Evolutionary conservation across 441 rosid genomes (phyloP).

Genomic region (Theobroma grandiflorum): DNA sequence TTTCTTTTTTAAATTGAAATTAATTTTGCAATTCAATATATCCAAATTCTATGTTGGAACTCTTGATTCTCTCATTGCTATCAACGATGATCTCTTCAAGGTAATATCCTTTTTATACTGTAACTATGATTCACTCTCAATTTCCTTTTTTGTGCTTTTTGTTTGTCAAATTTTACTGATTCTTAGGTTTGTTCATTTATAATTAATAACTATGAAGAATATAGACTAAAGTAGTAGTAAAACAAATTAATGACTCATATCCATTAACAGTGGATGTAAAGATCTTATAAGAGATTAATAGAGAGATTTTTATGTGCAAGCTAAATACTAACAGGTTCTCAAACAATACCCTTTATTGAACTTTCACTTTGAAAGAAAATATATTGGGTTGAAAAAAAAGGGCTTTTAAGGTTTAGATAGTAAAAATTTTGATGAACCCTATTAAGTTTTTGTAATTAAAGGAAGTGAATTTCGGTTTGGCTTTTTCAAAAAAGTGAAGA

Average conservation of each 20-base stretch:
- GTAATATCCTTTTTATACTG: conserved; percentile 39
- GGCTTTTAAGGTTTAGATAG: neutral
- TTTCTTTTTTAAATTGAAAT: neutral
- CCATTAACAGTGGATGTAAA: too few species aligned
- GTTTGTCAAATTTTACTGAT: neutral
- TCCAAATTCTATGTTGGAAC: conserved; percentile 99
- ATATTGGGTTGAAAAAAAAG: neutral
- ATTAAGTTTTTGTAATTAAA: neutral
- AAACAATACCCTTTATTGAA: too few species aligned
- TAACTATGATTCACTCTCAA: neutral
- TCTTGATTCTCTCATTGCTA: conserved; percentile 92
- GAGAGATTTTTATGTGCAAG: too few species aligned
- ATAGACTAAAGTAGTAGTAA: too few species aligned
- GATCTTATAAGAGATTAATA: too few species aligned
- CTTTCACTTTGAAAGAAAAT: too few species aligned
- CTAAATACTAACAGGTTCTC: too few species aligned
- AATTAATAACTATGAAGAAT: neutral
- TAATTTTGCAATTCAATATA: conserved; percentile 72
- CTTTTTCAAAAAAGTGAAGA: conserved; percentile 10
- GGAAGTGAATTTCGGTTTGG: conserved; percentile 1
- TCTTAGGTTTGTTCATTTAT: neutral
- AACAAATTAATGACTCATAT: too few species aligned
- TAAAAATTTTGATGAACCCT: neutral
- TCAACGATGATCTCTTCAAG: conserved; percentile 93
- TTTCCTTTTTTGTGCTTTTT: neutral